A percentile compares a stretch with the other conserved stretches of the same genome.
These are phyloP conservation scores for Truncatella angustata DNA, from an alignment of 2,329 filamentous ascomycete species.

Conservation along the genomic window DNA sequence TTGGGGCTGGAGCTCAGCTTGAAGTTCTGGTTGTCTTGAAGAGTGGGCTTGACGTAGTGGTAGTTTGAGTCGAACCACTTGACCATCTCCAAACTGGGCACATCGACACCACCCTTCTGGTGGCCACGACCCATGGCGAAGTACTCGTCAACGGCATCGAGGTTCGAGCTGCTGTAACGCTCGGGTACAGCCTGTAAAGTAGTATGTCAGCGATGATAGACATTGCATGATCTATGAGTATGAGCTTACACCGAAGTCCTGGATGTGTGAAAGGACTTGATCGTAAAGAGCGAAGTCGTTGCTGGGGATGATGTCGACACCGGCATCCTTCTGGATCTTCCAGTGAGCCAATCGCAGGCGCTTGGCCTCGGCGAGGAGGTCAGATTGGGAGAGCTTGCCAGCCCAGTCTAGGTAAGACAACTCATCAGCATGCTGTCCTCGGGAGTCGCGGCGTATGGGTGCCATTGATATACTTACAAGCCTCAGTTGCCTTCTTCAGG, in stretches of 20 bases:
- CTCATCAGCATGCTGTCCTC: slow-evolving; percentile 12
- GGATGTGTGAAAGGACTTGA: slow-evolving; percentile 96
- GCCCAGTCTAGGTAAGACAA: slow-evolving; percentile 62
- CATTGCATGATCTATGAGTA: neutral
- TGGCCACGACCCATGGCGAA: slow-evolving; percentile 99
- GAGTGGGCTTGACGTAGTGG: slow-evolving; percentile 99
- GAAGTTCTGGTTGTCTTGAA: slow-evolving; percentile 97
- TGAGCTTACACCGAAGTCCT: slow-evolving; percentile 84
- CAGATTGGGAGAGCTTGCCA: slow-evolving; percentile 88
- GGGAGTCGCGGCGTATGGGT: neutral
- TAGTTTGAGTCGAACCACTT: slow-evolving; percentile 99
- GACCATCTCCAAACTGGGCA: slow-evolving; percentile 96
- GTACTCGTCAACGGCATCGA: slow-evolving; percentile 91
- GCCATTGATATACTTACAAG: slow-evolving; percentile 53
- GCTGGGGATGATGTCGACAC: slow-evolving; percentile 96
- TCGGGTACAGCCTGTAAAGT: slow-evolving; percentile 78
- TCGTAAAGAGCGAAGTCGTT: slow-evolving; percentile 99
- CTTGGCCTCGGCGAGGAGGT: slow-evolving; percentile 94
- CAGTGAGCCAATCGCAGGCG: slow-evolving; percentile 94
- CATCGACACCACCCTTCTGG: slow-evolving; percentile 92
- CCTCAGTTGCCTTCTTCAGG: slow-evolving; percentile 99
- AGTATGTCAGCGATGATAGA: slow-evolving; percentile 16
- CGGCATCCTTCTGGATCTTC: slow-evolving; percentile 99
- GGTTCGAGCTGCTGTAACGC: slow-evolving; percentile 87
- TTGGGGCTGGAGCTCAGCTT: slow-evolving; percentile 85